Conservation (phyloP, 495 filamentous ascomycete species). For the Talaromyces thailandensis region DNA sequence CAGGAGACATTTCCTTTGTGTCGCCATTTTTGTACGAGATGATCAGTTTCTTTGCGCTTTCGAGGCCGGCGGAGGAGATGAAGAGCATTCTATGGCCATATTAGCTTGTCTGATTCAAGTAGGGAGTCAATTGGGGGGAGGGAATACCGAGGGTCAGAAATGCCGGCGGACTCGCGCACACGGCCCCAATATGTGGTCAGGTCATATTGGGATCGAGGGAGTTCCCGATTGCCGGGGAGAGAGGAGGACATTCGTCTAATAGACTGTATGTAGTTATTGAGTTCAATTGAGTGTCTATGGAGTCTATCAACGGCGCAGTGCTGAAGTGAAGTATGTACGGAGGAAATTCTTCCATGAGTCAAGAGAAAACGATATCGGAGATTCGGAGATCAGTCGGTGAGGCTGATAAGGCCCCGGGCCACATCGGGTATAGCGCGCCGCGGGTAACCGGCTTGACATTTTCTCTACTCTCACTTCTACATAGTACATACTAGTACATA, state of each 20-base stretch:
- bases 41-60: conserved; percentile 71
- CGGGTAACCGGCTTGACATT: not conserved
- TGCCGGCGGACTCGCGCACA: conserved; percentile 78
- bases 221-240: conserved; percentile 73
- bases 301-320: too few relatives aligned
- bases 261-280: not conserved
- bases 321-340: not conserved
- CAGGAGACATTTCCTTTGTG: conserved; percentile 69
- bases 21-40: conserved; percentile 74
- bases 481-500: too few relatives aligned
- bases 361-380: conserved; percentile 3
- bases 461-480: not conserved
- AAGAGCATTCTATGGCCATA: conserved; percentile 58
- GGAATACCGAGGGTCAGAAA: conserved; percentile 91
- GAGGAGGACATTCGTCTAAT: conserved; percentile 68
- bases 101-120: not conserved
- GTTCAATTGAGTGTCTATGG: not conserved
- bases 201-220: conserved; percentile 87
- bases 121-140: not conserved
- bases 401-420: not conserved
- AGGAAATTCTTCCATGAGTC: not conserved
- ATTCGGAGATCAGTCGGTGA: conserved; percentile 6
- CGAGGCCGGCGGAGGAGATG: conserved; percentile 64
- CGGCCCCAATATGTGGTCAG: conserved; percentile 90
- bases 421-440: not conserved